These are phyloP conservation scores for Talaromyces sp. DNA, from an alignment of 2,329 filamentous ascomycete species.

Conservation along the genomic window DNA sequence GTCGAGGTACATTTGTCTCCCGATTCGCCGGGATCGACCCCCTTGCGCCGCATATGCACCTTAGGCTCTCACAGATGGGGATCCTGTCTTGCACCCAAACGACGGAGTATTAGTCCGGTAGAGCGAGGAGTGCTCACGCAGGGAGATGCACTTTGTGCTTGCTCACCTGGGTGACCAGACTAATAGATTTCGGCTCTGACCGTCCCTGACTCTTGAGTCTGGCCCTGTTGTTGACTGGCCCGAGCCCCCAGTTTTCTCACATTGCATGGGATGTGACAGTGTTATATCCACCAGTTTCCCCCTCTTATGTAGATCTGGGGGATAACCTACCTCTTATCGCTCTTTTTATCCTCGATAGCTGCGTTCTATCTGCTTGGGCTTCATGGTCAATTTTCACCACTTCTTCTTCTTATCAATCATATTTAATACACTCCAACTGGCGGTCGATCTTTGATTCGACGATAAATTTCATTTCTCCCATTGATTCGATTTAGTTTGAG, in stretches of 20 bases:
- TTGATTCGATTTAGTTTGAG: too few relatives aligned
- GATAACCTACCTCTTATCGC: conserved; percentile 2
- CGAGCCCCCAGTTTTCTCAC: not conserved
- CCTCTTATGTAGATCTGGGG: conserved; percentile 6
- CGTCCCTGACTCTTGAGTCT: conserved; percentile 12
- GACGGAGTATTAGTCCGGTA: conserved; percentile 17
- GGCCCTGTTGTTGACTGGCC: conserved; percentile 17
- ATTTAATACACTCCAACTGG: too few relatives aligned
- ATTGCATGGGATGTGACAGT: not conserved
- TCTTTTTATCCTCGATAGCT: conserved; percentile 8
- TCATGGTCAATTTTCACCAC: not conserved
- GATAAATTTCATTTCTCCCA: too few relatives aligned
- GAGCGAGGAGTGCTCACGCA: conserved; percentile 23
- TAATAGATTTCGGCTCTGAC: conserved; percentile 19
- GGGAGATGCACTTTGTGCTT: conserved; percentile 13
- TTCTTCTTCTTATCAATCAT: not conserved
- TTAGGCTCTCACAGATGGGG: conserved; percentile 12
- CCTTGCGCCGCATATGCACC: conserved; percentile 23
- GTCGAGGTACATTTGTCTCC: not conserved
- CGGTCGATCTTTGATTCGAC: too few relatives aligned
- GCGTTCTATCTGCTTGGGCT: not conserved
- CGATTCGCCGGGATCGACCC: conserved; percentile 10
- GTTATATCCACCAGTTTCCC: conserved; percentile 12
- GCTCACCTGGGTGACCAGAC: conserved; percentile 15
- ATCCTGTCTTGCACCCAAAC: conserved; percentile 19